A percentile compares a stretch with the other conserved stretches of the same genome.
Evolutionary conservation across 1,284 basidiomycete genomes (phyloP).

Genomic region (Ustilago lituana): DNA sequence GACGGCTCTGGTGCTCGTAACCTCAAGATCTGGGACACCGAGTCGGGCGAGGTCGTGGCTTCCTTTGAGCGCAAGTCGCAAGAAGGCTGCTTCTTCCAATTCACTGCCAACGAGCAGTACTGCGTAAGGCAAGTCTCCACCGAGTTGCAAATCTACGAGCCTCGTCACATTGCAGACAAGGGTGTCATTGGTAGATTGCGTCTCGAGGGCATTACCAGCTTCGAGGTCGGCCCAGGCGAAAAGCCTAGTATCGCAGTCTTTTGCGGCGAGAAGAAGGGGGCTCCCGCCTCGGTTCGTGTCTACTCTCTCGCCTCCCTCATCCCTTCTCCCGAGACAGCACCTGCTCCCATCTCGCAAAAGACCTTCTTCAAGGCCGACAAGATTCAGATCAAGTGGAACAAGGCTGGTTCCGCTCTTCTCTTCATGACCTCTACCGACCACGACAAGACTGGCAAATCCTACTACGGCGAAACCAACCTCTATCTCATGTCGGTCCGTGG

Average conservation of each 20-base stretch:
- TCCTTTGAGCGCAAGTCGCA: conserved; percentile 84
- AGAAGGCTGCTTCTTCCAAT: conserved; percentile 80
- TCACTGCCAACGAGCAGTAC: conserved; percentile 88
- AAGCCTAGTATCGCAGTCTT: conserved; percentile 89
- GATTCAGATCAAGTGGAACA: conserved; percentile 94
- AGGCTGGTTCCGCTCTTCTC: conserved; percentile 77
- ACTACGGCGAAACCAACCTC: conserved; percentile 96
- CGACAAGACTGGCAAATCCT: conserved; percentile 95
- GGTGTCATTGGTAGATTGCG: conserved; percentile 82
- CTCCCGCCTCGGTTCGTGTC: conserved; percentile 88
- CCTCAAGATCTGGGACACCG: conserved; percentile 82
- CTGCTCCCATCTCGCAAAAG: conserved; percentile 73
- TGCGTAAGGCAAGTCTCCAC: conserved; percentile 82
- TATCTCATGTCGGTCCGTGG: conserved; percentile 95
- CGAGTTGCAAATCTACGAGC: conserved; percentile 88
- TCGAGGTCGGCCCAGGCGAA: conserved; percentile 81
- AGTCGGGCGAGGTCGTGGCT: conserved; percentile 81
- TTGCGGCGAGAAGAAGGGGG: conserved; percentile 92
- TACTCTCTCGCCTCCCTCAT: conserved; percentile 78
- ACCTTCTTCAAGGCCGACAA: conserved; percentile 97
- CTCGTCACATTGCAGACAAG: conserved; percentile 77
- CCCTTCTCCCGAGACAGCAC: conserved; percentile 75
- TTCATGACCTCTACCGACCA: conserved; percentile 94
- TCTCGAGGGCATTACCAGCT: conserved; percentile 80
- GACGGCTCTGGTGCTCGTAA: conserved; percentile 82